Base-by-base conservation (phyloP, 106 monocot genomes). In the Dioscorea dumetorum region DNA sequence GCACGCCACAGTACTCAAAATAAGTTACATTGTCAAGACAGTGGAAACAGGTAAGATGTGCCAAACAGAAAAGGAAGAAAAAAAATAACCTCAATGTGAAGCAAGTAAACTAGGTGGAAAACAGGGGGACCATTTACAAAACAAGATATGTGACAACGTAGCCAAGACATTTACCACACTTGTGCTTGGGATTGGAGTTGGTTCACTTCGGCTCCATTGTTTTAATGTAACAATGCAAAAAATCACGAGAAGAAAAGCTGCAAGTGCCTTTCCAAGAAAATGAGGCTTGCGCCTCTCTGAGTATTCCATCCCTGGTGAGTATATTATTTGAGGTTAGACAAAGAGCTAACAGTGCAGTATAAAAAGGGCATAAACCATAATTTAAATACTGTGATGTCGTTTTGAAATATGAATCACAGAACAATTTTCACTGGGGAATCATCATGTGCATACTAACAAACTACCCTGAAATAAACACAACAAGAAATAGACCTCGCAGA, bases 201-300 rank as follows among this genome's bases (percentile, higher is more conserved):
- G 52, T 24, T 52, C 57, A 18, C 54, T 63, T 24, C 63, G 70
- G 62, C 79, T 48, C 16, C 82, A 68, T 16, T 84, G 84, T 66
- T 70, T 90, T 59, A 94, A 66, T 50, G 87, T 73, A 35, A 87
- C 24, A 63, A 90, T 69, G 68, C 84, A 87, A 52, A 86, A 74
- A 59, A 73, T 78, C 21, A 80, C 84, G 15, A 94, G 75, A 32
- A 94, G 17, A 53, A 70, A 72, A 57, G 70, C 75, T 50, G 77
- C 67, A 23, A 94, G 62, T 67, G 82, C 22, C 73, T 84, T 94
- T 34, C 77, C 76, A 14, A 90, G 75, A 73, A 64, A 64, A 33
- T 78, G 81, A 70, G 82, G 75, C 73, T 83, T 94, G 28, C 61
- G 74, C 60, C 75, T 86, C 63, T 83, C 83, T 16, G 72, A 67